Evolutionary conservation across 768 basidiomycete genomes (phyloP).

Genomic region (Rhizopogon roseolus): DNA sequence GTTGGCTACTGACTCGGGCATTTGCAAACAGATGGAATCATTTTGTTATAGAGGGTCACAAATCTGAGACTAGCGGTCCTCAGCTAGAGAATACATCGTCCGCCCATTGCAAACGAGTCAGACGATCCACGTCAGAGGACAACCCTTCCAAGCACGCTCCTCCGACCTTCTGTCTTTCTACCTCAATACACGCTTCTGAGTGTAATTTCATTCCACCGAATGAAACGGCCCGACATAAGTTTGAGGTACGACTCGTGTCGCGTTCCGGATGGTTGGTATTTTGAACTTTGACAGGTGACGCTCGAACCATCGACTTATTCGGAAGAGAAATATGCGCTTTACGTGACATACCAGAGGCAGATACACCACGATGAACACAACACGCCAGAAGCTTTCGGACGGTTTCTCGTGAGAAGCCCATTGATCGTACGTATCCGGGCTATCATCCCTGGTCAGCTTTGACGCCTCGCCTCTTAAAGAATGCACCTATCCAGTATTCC

Average conservation of each 20-base stretch:
- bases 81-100: background rate
- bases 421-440: slow-evolving; percentile 46
- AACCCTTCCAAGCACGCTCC: slow-evolving; percentile 1
- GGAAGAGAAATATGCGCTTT: slow-evolving; percentile 78
- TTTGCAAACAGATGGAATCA: slow-evolving; percentile 64
- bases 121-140: background rate
- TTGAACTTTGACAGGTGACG: slow-evolving; percentile 44
- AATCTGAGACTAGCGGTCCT: slow-evolving; percentile 15
- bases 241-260: slow-evolving; percentile 43
- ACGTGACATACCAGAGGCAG: slow-evolving; percentile 66
- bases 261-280: background rate
- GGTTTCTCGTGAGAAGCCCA: slow-evolving; percentile 80
- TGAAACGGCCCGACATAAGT: slow-evolving; percentile 41
- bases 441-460: background rate
- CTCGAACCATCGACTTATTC: slow-evolving; percentile 76
- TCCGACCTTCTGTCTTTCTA: slow-evolving; percentile 34
- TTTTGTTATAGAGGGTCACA: slow-evolving; percentile 47
- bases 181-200: slow-evolving; percentile 58
- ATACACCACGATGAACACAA: slow-evolving; percentile 70
- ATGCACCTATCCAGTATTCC: slow-evolving; percentile 56
- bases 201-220: slow-evolving; percentile 21
- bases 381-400: slow-evolving; percentile 47
- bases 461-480: slow-evolving; percentile 30
- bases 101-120: background rate
- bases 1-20: background rate